Evolutionary conservation across 1,139 yeast species (phyloP).

Genomic region (Lipomyces yarrowii): DNA sequence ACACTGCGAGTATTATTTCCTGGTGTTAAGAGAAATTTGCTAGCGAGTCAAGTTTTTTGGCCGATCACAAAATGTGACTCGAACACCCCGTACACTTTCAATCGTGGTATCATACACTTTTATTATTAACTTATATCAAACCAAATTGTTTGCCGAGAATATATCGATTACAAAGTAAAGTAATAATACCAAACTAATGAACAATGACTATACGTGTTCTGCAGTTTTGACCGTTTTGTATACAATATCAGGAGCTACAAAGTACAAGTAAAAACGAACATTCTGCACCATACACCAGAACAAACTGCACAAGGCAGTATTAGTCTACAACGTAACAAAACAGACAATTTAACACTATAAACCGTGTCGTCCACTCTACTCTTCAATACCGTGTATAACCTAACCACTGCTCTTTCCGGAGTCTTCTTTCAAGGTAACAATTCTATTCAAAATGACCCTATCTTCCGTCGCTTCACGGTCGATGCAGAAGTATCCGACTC

Average conservation of each 20-base stretch:
- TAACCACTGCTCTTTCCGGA: constrained; percentile 37
- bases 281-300: background rate
- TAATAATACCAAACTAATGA: background rate
- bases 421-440: constrained; percentile 83
- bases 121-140: background rate
- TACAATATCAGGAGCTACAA: background rate
- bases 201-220: background rate
- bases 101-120: background rate
- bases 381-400: background rate
- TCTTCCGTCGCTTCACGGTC: constrained; percentile 72
- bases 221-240: background rate
- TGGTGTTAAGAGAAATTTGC: background rate
- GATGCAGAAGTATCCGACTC: constrained; percentile 94
- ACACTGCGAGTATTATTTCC: background rate
- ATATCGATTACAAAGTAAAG: background rate
- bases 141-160: background rate
- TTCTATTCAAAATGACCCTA: constrained; percentile 73
- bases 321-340: background rate
- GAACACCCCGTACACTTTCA: too few species aligned
- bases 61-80: too few species aligned
- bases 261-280: background rate
- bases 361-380: background rate
- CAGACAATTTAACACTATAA: background rate
- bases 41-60: background rate
- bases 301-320: too few species aligned